Base-by-base conservation (phyloP, 179 eudicot species). In the Vitellaria paradoxa region DNA sequence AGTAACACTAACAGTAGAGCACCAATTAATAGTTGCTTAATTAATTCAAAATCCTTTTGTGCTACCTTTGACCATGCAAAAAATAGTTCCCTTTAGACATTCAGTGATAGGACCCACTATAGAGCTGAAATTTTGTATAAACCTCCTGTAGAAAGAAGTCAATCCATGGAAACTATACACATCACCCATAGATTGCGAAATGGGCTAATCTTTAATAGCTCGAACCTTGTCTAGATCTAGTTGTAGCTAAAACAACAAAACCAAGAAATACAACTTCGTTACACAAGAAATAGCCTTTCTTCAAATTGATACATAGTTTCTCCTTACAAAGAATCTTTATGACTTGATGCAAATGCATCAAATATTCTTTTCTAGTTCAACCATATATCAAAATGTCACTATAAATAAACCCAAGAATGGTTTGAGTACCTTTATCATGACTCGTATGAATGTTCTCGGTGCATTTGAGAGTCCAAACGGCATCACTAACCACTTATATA, bases 401-500 rank as follows among this genome's bases (percentile, higher is more conserved):
- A 52, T 0, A 14, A 52, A 52, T 1, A 8, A 52, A 52, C 56
- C 56, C 15, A 52, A 14, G 56, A 52, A 52, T 9, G 56, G 56
- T 52, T 14, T 52, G 0, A 52, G 15, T 52, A 52, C 56, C 56
- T 52, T 4, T 9, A 10, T 52, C 56, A 52, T 8, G 14, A 52
- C 0, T 2, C 3, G 56, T 65, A 68, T 70, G 53, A 60, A 78
- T 9, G 81, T 71, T 14, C 68, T 70, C 4, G 76, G 76, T 1
- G 70, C 63, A 23, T 70, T 78, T 5, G 71, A 71, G 15, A 52
- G 56, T 10, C 56, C 56, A 52, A 52, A 77, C 4, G 55, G 55
- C 79, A 77, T 77, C 11, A 68, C 71, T n/a, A 76, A 40, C 72
- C 74, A 70, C n/a, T 70, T 61, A 49, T 49, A 70, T 23, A 49